These are phyloP conservation scores for Epicoccum sorghinum DNA, from an alignment of 2,329 filamentous ascomycete species.

Conservation along the genomic window DNA sequence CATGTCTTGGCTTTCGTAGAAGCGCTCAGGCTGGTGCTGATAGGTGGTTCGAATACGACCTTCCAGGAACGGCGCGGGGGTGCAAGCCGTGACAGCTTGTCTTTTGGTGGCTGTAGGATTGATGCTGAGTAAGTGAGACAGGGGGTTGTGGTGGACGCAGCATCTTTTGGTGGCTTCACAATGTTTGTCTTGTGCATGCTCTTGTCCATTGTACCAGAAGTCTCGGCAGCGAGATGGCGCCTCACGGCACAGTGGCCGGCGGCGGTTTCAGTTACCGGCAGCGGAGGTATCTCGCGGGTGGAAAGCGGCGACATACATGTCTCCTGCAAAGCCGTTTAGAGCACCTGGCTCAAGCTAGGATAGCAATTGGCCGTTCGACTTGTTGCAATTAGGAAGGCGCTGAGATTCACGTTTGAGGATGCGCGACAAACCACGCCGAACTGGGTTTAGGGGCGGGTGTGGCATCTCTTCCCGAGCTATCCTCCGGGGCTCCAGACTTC, in stretches of 20 bases:
- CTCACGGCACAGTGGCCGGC: neutral
- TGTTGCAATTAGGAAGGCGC: slow-evolving; percentile 5
- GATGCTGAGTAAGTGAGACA: too few species aligned
- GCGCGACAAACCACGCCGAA: neutral
- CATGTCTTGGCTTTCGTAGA: slow-evolving; percentile 24
- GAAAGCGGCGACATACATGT: slow-evolving; percentile 1
- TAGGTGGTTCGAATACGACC: neutral
- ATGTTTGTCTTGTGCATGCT: neutral
- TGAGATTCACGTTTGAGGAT: slow-evolving; percentile 3
- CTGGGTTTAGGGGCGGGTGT: slow-evolving; percentile 1
- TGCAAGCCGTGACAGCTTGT: neutral
- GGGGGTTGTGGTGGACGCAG: too few species aligned
- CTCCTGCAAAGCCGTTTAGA: neutral
- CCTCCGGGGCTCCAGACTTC: slow-evolving; percentile 12
- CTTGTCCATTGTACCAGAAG: neutral
- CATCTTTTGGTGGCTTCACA: too few species aligned
- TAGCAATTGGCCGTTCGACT: neutral
- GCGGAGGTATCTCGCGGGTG: neutral
- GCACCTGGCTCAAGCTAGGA: neutral
- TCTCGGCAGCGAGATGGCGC: neutral
- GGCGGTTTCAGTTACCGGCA: slow-evolving; percentile 1
- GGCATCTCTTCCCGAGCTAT: slow-evolving; percentile 9
- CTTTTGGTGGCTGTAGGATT: too few species aligned
- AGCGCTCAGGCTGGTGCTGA: slow-evolving; percentile 4
- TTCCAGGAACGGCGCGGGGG: neutral